Base-by-base conservation (phyloP, 1,284 basidiomycete species). In the Moesziomyces parantarcticus region DNA sequence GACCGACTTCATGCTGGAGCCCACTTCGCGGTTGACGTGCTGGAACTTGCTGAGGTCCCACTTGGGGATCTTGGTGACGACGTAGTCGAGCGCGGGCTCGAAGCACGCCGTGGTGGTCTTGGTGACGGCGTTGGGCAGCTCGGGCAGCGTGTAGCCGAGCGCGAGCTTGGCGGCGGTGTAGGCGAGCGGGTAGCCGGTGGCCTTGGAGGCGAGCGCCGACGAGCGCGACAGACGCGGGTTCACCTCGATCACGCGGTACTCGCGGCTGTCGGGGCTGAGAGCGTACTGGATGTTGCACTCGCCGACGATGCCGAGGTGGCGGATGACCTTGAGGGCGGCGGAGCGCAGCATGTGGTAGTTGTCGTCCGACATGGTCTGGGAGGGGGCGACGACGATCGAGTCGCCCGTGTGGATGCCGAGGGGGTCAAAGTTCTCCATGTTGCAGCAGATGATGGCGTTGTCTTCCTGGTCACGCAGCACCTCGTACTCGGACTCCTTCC, bases 241-340 rank as follows among this genome's bases (percentile, higher is more conserved):
- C 56, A 85, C 84, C 71, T 86, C 85, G 83, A 99, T 99, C 77
- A 99, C 95, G 80, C 96, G 93, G 86, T 99, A 99, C 85, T 99
- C 96, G 83, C 90, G 89, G 61, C 90, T 92, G 61, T 89, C 89
- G 23, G 97, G 97, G 86, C 96, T 94, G 67, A 99, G 89, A 5
- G 97, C 97, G 85, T 99, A 99, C 86, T 99, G 97, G 71, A 99
- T 97, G 85, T 98, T 96, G 84, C 94, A 97, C 88, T 99, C 97
- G 71, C 97, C 97, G 49, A 99, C 90, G 75, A 99, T 96, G 74
- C 97, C 97, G 63, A 99, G 90, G 86, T 99, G 96, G 69, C 97
- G 91, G 66, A 97, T 94, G 67, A 94, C 92, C 86, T 99, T 98
- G 87, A 99, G 91, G 36, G 97, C 97, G 58, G 97, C 95, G 70